Conservation (phyloP, 129 eudicot genomes). For the Flaveria robusta region DNA sequence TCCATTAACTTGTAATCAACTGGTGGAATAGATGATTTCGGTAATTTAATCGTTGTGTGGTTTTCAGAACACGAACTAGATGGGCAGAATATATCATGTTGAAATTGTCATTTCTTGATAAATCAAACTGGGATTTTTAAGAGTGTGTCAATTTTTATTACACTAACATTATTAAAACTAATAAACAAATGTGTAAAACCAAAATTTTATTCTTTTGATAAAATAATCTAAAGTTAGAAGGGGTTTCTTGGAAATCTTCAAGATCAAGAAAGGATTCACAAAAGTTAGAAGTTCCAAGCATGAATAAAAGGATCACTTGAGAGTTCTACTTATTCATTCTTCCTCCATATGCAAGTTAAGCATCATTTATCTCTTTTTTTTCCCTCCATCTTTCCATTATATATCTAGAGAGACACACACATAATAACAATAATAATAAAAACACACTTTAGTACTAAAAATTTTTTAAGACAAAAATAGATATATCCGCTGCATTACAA, state of each 20-base stretch:
- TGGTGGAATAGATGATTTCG: no score
- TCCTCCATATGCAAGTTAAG: slow-evolving; percentile 42
- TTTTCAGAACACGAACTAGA: no score
- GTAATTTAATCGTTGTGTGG: no score
- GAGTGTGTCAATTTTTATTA: background rate
- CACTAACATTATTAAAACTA: background rate
- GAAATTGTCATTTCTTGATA: background rate
- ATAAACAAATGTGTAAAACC: background rate
- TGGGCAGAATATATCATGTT: background rate
- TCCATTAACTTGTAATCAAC: background rate
- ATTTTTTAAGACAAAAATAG: no score
- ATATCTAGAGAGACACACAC: background rate
- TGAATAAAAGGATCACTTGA: slow-evolving; percentile 39
- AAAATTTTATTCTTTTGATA: background rate
- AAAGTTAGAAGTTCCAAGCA: slow-evolving; percentile 31
- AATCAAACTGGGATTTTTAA: background rate
- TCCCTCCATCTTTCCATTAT: no score
- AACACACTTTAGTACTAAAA: background rate
- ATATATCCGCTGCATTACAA: no score
- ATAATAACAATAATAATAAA: background rate
- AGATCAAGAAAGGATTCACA: slow-evolving; percentile 37
- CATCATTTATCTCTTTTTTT: slow-evolving; percentile 27
- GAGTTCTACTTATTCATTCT: slow-evolving; percentile 29
- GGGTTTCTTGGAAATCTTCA: slow-evolving; percentile 33
- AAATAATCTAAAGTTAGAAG: background rate